A percentile compares a stretch with the other conserved stretches of the same genome.
Evolutionary conservation across 305 asterid genomes (phyloP).

Genomic region (Fraxinus sp.): DNA sequence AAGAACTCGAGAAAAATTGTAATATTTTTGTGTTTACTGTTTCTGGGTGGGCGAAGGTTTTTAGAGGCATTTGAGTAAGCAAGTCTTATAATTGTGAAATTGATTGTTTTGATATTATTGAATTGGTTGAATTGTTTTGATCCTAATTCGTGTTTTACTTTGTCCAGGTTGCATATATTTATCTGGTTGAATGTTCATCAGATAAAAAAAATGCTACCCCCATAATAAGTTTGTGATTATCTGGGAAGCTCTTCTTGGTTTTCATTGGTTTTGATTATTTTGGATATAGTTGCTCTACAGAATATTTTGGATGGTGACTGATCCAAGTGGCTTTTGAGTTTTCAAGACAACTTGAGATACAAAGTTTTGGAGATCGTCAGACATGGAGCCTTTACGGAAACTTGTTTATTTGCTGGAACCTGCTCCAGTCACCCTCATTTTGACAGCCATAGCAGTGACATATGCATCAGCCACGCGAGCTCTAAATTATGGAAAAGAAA

Average conservation of each 20-base stretch:
- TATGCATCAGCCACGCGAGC: constrained; percentile 87
- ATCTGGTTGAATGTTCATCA: constrained; percentile 9
- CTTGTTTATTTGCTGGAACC: constrained; percentile 84
- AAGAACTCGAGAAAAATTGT: constrained; percentile 5
- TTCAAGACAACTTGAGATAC: constrained; percentile 10
- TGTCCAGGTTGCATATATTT: constrained; percentile 23
- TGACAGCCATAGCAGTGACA: constrained; percentile 77
- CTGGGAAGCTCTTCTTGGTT: background rate
- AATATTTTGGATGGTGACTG: constrained; percentile 5
- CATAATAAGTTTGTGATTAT: background rate
- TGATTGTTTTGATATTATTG: constrained; percentile 5
- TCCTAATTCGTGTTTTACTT: constrained; percentile 12
- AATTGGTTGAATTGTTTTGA: constrained; percentile 2
- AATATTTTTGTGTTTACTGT: background rate
- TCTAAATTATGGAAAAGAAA: constrained; percentile 78
- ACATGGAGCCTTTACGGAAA: constrained; percentile 85
- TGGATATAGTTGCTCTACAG: background rate
- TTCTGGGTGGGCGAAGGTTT: background rate
- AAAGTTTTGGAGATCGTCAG: constrained; percentile 12
- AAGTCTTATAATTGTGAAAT: background rate
- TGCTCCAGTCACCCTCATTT: constrained; percentile 63
- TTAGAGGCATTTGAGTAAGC: background rate
- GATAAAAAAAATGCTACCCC: background rate
- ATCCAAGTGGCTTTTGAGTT: constrained; percentile 13
- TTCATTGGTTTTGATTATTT: constrained; percentile 9